Conservation (phyloP, 1,139 yeast species). For the Pneumocystis sp. region DNA sequence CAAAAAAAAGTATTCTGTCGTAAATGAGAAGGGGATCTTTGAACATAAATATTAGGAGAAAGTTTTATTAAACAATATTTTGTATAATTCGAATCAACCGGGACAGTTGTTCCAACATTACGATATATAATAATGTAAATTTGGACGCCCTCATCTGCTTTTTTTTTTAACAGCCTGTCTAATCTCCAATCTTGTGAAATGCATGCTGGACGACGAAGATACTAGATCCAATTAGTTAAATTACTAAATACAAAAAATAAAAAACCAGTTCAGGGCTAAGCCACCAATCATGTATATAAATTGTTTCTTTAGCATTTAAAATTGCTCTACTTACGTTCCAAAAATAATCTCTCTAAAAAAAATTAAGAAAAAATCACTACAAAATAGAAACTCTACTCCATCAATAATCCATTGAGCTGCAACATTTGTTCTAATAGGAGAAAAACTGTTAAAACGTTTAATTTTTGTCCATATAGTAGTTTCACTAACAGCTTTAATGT, state of each 20-base stretch:
- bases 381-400: conserved; percentile 29
- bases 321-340: conserved; percentile 93
- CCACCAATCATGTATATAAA: conserved; percentile 99
- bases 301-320: conserved; percentile 85
- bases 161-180: conserved; percentile 72
- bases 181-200: conserved; percentile 91
- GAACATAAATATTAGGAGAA: conserved; percentile 74
- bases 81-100: conserved; percentile 86
- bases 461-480: conserved; percentile 55
- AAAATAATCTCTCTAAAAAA: conserved; percentile 53
- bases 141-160: conserved; percentile 90
- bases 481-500: conserved; percentile 55
- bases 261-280: conserved; percentile 61
- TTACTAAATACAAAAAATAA: background rate
- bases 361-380: background rate
- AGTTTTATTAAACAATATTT: conserved; percentile 80
- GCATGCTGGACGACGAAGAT: conserved; percentile 83
- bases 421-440: conserved; percentile 73
- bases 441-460: conserved; percentile 77
- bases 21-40: conserved; percentile 91
- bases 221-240: conserved; percentile 19
- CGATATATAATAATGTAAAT: conserved; percentile 87
- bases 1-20: conserved; percentile 87
- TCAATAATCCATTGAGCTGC: conserved; percentile 97
- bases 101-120: conserved; percentile 84